phyloP scores from a whole-genome alignment of 805 yeast species.

The Yarrowia hollandica region DNA sequence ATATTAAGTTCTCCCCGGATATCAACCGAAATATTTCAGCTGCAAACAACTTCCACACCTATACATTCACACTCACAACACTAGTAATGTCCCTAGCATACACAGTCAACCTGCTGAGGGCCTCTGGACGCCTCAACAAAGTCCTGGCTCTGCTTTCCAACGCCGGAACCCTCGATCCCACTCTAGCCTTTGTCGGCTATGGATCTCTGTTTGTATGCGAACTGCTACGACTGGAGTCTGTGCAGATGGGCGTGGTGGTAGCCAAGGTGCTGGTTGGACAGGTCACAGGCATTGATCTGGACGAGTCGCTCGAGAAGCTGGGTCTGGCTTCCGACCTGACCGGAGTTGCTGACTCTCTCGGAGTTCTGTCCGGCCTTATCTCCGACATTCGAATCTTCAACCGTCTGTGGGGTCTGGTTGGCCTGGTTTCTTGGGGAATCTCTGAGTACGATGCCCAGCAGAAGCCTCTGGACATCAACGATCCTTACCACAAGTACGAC shows the following conservation, averaged over 20 bases:
- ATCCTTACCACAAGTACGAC: slow-evolving; percentile 33
- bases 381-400: slow-evolving; percentile 44
- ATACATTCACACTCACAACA: not conserved
- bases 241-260: not conserved
- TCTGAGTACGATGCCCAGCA: slow-evolving; percentile 38
- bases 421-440: slow-evolving; percentile 43
- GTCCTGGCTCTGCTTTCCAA: slow-evolving; percentile 7
- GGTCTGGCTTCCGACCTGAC: slow-evolving; percentile 12
- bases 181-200: slow-evolving; percentile 39
- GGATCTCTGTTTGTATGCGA: slow-evolving; percentile 36
- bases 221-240: slow-evolving; percentile 28
- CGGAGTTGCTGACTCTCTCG: slow-evolving; percentile 28
- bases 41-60: not conserved
- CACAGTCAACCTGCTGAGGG: slow-evolving; percentile 26
- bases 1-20: slow-evolving; percentile 14
- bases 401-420: slow-evolving; percentile 44
- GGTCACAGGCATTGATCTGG: slow-evolving; percentile 2
- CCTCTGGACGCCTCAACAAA: slow-evolving; percentile 26
- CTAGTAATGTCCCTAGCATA: slow-evolving; percentile 4
- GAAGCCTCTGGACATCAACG: slow-evolving; percentile 26
- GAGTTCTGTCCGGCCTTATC: slow-evolving; percentile 35
- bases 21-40: slow-evolving; percentile 24
- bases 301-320: slow-evolving; percentile 7
- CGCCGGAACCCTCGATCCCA: slow-evolving; percentile 33
- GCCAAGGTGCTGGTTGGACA: slow-evolving; percentile 18